Percentiles rank a stretch among this genome's conserved stretches.
These are phyloP conservation scores for Alternaria longipes DNA, from an alignment of 2,329 filamentous ascomycete genomes.

Conservation along the genomic window DNA sequence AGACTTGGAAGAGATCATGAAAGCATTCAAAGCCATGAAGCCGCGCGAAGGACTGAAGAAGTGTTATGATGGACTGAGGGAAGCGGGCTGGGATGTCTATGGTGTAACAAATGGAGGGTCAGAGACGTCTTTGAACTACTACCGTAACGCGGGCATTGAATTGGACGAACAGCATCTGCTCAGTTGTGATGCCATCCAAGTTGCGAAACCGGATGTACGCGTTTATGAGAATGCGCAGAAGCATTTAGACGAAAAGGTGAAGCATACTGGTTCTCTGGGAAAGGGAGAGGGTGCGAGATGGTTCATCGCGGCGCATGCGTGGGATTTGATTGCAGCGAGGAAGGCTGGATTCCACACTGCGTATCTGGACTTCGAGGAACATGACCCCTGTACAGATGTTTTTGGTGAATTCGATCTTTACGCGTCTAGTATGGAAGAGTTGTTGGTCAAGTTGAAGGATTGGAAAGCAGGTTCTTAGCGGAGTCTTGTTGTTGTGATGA, in stretches of 20 bases:
- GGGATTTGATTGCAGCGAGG: conserved; percentile 34
- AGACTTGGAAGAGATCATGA: conserved; percentile 30
- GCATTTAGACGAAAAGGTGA: conserved; percentile 15
- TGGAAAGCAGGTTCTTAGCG: background rate
- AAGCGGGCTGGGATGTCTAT: conserved; percentile 32
- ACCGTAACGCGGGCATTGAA: conserved; percentile 26
- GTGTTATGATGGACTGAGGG: conserved; percentile 32
- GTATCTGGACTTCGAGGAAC: conserved; percentile 38
- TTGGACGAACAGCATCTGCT: conserved; percentile 30
- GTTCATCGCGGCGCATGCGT: conserved; percentile 40
- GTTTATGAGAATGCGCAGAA: conserved; percentile 34
- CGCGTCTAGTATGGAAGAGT: conserved; percentile 31
- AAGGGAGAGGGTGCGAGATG: conserved; percentile 28
- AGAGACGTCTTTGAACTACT: conserved; percentile 31
- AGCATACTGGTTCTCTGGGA: background rate
- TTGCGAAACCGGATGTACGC: conserved; percentile 34
- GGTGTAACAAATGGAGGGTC: conserved; percentile 36
- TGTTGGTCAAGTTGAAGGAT: conserved; percentile 31
- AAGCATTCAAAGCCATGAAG: conserved; percentile 33
- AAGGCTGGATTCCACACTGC: conserved; percentile 37
- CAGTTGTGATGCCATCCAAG: conserved; percentile 30
- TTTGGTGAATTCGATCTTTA: conserved; percentile 41
- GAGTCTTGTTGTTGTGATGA: background rate
- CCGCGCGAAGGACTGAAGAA: conserved; percentile 32
- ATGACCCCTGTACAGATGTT: conserved; percentile 33